Evolutionary conservation across 2,329 filamentous ascomycete species (phyloP).

Genomic region (Monilinia polystroma): DNA sequence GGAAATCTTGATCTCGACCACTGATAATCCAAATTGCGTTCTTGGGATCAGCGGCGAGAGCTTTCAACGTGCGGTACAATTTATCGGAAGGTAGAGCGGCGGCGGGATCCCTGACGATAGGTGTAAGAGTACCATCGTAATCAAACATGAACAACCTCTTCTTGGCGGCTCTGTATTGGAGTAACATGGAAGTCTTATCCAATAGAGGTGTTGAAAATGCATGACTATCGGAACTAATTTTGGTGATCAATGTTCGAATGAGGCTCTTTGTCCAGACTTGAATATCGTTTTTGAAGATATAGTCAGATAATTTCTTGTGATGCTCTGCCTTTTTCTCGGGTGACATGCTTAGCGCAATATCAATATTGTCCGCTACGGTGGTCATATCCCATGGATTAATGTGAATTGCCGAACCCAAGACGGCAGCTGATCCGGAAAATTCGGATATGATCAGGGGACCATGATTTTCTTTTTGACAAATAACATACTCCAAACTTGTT

Average conservation of each 20-base stretch:
- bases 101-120: slow-evolving; percentile 88
- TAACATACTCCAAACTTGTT: slow-evolving; percentile 89
- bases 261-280: slow-evolving; percentile 82
- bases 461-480: slow-evolving; percentile 84
- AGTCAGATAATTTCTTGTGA: slow-evolving; percentile 73
- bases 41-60: slow-evolving; percentile 72
- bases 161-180: slow-evolving; percentile 70
- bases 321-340: slow-evolving; percentile 63
- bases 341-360: slow-evolving; percentile 76
- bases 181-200: slow-evolving; percentile 69
- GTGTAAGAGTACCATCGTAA: slow-evolving; percentile 94
- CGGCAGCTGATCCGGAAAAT: slow-evolving; percentile 91
- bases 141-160: slow-evolving; percentile 97
- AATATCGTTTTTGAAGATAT: slow-evolving; percentile 83
- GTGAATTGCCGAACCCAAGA: slow-evolving; percentile 80
- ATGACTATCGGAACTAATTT: slow-evolving; percentile 74
- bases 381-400: slow-evolving; percentile 95
- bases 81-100: slow-evolving; percentile 84
- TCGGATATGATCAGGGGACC: slow-evolving; percentile 92
- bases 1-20: slow-evolving; percentile 87
- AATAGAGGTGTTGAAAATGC: slow-evolving; percentile 77
- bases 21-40: slow-evolving; percentile 99
- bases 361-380: slow-evolving; percentile 80
- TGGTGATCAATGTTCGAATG: slow-evolving; percentile 74
- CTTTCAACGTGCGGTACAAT: slow-evolving; percentile 75